Percentiles rank a stretch among this genome's conserved stretches.
These are phyloP conservation scores for Nakaseomyces glabratus DNA, from an alignment of 1,139 yeast species.

Conservation along the genomic window DNA sequence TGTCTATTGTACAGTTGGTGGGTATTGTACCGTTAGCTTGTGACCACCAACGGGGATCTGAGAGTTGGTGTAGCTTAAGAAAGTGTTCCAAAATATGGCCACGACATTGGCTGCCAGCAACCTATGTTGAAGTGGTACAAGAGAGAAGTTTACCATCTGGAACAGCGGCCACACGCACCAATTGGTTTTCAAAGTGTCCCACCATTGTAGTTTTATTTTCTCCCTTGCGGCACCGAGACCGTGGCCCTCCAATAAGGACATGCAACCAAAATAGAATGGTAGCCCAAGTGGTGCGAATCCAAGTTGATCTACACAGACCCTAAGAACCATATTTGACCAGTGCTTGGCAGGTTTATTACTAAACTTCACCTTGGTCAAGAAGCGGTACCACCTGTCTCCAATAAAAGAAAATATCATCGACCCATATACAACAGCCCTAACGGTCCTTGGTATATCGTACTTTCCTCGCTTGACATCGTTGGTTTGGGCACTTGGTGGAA, in stretches of 20 bases:
- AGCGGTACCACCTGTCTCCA: constrained; percentile 61
- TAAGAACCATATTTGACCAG: constrained; percentile 32
- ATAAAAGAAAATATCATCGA: constrained; percentile 69
- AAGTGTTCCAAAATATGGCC: constrained; percentile 81
- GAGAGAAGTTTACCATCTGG: constrained; percentile 60
- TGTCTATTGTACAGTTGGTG: constrained; percentile 35
- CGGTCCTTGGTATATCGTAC: constrained; percentile 43
- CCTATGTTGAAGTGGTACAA: constrained; percentile 63
- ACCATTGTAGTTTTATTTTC: constrained; percentile 44
- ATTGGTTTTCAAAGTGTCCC: constrained; percentile 54
- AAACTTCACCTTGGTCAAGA: constrained; percentile 36
- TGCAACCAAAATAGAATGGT: constrained; percentile 56
- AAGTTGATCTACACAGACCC: constrained; percentile 66
- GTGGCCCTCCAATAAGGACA: constrained; percentile 57
- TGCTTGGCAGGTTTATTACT: constrained; percentile 24
- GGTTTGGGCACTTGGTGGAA: constrained; percentile 13
- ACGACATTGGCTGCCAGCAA: constrained; percentile 60
- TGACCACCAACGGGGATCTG: constrained; percentile 11
- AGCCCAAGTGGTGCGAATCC: constrained; percentile 69
- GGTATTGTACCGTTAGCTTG: constrained; percentile 29
- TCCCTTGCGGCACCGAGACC: constrained; percentile 31
- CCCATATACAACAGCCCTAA: constrained; percentile 66
- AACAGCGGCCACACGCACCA: constrained; percentile 87
- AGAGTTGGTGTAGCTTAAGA: constrained; percentile 48
- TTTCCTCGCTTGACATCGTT: constrained; percentile 10